Percentiles rank a stretch among this genome's conserved stretches.
Evolutionary conservation across 805 yeast genomes (phyloP).

Genomic region (Nakazawaea holstii): DNA sequence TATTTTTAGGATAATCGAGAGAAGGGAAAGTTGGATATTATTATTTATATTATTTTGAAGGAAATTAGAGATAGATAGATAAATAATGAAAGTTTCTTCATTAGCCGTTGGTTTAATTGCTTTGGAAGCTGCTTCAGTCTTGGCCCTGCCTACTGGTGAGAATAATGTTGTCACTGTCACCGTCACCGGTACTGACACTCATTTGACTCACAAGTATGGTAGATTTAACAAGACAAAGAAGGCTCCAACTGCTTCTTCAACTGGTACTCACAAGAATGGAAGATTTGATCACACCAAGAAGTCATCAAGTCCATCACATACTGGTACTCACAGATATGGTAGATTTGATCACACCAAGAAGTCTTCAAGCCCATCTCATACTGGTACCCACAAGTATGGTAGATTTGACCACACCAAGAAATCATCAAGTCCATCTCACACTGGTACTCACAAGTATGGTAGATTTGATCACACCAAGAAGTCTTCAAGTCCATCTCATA

Average conservation of each 20-base stretch:
- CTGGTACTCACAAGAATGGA: constrained; percentile 54
- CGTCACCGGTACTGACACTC: constrained; percentile 35
- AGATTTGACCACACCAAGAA: constrained; percentile 43
- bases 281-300: constrained; percentile 41
- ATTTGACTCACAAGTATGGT: constrained; percentile 53
- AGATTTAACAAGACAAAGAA: constrained; percentile 43
- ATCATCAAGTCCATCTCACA: constrained; percentile 24
- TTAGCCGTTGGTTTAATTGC: constrained; percentile 10
- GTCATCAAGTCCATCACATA: constrained; percentile 26
- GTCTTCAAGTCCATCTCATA: constrained; percentile 22
- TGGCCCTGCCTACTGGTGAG: constrained; percentile 1
- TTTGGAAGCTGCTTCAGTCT: constrained; percentile 1
- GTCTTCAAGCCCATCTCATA: constrained; percentile 23
- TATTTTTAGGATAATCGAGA: too few relatives aligned
- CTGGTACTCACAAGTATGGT: constrained; percentile 54
- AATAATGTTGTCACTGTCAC: constrained; percentile 13
- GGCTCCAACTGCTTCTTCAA: constrained; percentile 25
- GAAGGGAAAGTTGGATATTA: too few relatives aligned
- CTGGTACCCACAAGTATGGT: constrained; percentile 41
- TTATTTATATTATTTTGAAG: too few relatives aligned
- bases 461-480: constrained; percentile 44
- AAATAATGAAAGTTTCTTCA: constrained; percentile 5
- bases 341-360: constrained; percentile 43
- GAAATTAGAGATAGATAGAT: too few relatives aligned
- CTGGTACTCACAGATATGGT: constrained; percentile 53